A percentile compares a stretch with the other conserved stretches of the same genome.
Conservation (phyloP, 1,139 yeast genomes). For the Protomyces inouyei region DNA sequence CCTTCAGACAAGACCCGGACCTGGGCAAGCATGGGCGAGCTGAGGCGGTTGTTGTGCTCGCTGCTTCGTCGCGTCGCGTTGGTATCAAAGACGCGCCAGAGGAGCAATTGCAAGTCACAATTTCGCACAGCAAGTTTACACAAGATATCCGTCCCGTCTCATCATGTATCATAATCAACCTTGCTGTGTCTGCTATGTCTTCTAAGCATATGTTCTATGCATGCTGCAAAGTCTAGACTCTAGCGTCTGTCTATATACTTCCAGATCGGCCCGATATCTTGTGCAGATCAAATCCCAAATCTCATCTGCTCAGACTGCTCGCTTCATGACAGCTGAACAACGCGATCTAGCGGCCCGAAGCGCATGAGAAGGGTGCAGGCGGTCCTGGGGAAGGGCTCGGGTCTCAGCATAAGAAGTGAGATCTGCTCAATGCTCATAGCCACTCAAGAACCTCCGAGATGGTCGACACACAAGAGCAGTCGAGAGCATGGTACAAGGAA, state of each 20-base stretch:
- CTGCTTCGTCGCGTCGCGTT: neutral
- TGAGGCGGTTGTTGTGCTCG: no score
- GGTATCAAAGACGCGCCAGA: neutral
- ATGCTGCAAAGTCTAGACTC: no score
- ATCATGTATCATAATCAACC: no score
- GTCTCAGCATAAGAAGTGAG: no score
- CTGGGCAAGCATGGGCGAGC: neutral
- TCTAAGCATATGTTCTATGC: no score
- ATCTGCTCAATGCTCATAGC: no score
- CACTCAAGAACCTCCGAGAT: neutral
- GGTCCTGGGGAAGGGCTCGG: no score
- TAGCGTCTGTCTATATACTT: no score
- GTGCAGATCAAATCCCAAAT: neutral
- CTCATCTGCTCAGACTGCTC: neutral
- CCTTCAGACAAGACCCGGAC: neutral
- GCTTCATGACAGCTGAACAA: neutral
- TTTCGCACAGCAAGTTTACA: no score
- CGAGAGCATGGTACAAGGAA: conserved; percentile 51
- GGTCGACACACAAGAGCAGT: conserved; percentile 1
- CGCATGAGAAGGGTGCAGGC: neutral
- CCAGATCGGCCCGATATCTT: neutral
- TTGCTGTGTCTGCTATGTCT: no score
- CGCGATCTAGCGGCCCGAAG: neutral
- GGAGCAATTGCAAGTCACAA: neutral
- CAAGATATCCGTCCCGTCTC: no score